Evolutionary conservation across 768 basidiomycete genomes (phyloP).

Genomic region (Boletus eberwhitei): DNA sequence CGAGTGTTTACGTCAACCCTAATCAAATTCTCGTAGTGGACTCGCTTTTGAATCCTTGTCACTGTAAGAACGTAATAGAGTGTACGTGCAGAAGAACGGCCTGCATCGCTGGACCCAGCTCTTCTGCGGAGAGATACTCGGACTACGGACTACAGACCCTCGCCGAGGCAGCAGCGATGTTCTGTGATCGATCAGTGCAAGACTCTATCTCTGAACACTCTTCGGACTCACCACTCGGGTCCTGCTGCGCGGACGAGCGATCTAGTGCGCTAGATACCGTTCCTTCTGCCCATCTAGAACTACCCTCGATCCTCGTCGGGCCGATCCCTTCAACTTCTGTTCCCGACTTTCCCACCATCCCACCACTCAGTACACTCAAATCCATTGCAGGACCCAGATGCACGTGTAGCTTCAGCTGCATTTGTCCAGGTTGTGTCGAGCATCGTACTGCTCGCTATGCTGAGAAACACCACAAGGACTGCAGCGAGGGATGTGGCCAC

Average conservation of each 20-base stretch:
- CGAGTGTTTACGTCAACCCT: neutral
- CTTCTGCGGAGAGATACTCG: neutral
- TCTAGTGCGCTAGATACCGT: neutral
- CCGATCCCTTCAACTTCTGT: conserved; percentile 18
- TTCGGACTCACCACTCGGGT: conserved; percentile 10
- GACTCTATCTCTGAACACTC: conserved; percentile 3
- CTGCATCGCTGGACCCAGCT: conserved; percentile 1
- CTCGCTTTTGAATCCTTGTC: conserved; percentile 61
- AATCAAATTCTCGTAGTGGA: conserved; percentile 42
- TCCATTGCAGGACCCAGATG: conserved; percentile 68
- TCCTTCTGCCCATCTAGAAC: conserved; percentile 34
- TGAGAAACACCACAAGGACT: conserved; percentile 35
- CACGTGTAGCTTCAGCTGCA: conserved; percentile 65
- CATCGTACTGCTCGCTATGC: conserved; percentile 57
- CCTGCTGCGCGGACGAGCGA: conserved; percentile 19
- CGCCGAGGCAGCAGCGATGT: conserved; percentile 36
- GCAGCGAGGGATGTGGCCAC: conserved; percentile 52
- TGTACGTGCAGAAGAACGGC: conserved; percentile 44
- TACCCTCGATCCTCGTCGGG: conserved; percentile 46
- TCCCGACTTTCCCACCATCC: conserved; percentile 55
- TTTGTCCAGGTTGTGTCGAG: conserved; percentile 69
- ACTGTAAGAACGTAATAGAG: conserved; percentile 51
- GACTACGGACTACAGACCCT: conserved; percentile 32
- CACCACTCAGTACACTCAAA: conserved; percentile 54
- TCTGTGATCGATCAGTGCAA: conserved; percentile 5